These are phyloP conservation scores for Salvia miltiorrhiza DNA, from an alignment of 257 asterid species.

Conservation along the genomic window DNA sequence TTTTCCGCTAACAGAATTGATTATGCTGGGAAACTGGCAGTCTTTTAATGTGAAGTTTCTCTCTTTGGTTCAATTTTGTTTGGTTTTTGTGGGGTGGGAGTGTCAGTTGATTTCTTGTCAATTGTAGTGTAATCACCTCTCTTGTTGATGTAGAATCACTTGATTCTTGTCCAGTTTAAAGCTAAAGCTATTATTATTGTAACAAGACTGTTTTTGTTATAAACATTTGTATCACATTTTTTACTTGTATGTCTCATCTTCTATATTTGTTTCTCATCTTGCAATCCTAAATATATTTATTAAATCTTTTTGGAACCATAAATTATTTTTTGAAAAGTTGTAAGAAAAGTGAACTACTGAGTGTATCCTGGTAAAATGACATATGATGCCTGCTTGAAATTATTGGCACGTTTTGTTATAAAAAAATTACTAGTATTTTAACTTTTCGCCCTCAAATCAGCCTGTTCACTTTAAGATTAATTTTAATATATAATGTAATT, in stretches of 20 bases:
- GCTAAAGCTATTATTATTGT: conserved; percentile 2
- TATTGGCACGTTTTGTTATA: too few relatives aligned
- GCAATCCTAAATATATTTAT: neutral
- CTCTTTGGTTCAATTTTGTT: neutral
- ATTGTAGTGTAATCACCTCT: conserved; percentile 27
- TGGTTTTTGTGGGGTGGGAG: neutral
- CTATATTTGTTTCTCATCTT: neutral
- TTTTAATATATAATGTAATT: too few relatives aligned
- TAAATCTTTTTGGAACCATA: too few relatives aligned
- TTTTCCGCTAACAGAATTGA: conserved; percentile 17
- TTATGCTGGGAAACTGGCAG: conserved; percentile 25
- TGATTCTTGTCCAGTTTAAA: neutral
- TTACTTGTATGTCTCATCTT: neutral
- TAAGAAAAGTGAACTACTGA: too few relatives aligned
- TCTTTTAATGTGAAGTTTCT: conserved; percentile 10
- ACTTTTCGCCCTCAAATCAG: too few relatives aligned
- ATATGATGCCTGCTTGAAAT: too few relatives aligned
- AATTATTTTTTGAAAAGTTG: too few relatives aligned
- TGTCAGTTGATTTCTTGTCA: neutral
- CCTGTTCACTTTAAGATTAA: too few relatives aligned
- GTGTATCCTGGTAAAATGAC: too few relatives aligned
- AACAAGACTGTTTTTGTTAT: neutral
- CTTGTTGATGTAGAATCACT: neutral
- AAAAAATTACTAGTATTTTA: too few relatives aligned
- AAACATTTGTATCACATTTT: neutral